Evolutionary conservation across 768 basidiomycete genomes (phyloP).

Genomic region (Boletus coccyginus): DNA sequence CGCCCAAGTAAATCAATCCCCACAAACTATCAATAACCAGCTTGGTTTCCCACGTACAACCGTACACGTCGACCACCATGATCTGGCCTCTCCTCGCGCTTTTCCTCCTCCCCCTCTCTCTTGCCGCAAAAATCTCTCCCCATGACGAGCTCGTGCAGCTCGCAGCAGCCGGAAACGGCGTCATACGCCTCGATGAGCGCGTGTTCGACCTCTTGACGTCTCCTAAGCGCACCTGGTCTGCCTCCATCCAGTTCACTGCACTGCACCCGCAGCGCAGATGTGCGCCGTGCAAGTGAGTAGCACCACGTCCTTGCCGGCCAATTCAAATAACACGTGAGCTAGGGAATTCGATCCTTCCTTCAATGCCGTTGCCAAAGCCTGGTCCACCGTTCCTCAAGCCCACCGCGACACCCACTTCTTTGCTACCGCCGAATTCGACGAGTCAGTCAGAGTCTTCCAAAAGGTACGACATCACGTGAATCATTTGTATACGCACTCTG

Average conservation of each 20-base stretch:
- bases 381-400: constrained; percentile 57
- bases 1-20: not conserved
- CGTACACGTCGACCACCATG: constrained; percentile 8
- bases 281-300: constrained; percentile 83
- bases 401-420: constrained; percentile 89
- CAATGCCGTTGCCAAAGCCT: constrained; percentile 80
- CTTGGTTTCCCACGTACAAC: constrained; percentile 18
- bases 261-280: constrained; percentile 79
- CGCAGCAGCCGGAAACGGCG: constrained; percentile 68
- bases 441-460: constrained; percentile 74
- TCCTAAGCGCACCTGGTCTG: constrained; percentile 81
- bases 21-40: no score
- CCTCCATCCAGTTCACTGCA: constrained; percentile 87
- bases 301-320: not conserved
- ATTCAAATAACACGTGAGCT: not conserved
- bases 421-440: constrained; percentile 84
- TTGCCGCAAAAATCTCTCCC: constrained; percentile 28
- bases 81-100: constrained; percentile 29
- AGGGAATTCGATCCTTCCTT: constrained; percentile 88
- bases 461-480: constrained; percentile 46
- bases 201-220: constrained; percentile 76
- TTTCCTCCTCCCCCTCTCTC: constrained; percentile 31
- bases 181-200: constrained; percentile 76
- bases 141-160: constrained; percentile 66
- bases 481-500: not conserved